These are phyloP conservation scores for Zelonia costaricensis DNA, from an alignment of 208 protist genomes.

Conservation along the genomic window DNA sequence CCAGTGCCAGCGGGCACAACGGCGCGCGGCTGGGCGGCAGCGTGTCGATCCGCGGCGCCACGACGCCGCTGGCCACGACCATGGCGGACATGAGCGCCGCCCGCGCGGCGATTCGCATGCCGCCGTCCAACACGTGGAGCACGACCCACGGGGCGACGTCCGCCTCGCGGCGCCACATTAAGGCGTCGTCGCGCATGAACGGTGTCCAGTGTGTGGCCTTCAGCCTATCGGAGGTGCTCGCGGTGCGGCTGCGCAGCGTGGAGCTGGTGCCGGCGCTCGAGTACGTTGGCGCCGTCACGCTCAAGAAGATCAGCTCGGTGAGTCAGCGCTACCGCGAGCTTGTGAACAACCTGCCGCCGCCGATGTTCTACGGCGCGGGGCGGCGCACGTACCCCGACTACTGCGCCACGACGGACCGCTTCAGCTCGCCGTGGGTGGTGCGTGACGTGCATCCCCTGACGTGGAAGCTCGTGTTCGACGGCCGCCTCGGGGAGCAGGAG, in stretches of 20 bases:
- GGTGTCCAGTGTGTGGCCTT: constrained; percentile 39
- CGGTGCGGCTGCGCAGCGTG: constrained; percentile 55
- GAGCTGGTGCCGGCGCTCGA: constrained; percentile 73
- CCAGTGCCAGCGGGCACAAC: constrained; percentile 1
- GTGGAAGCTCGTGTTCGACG: constrained; percentile 63
- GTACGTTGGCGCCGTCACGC: constrained; percentile 55
- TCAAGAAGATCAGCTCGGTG: constrained; percentile 74
- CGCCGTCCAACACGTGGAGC: constrained; percentile 31
- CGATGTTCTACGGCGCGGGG: constrained; percentile 52
- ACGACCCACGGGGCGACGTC: constrained; percentile 25
- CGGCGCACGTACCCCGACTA: constrained; percentile 76
- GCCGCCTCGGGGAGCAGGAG: constrained; percentile 48
- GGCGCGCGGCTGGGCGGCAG: not conserved
- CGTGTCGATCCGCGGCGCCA: constrained; percentile 17
- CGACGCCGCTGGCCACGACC: constrained; percentile 24
- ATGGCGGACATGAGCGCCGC: constrained; percentile 20
- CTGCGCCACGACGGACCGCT: constrained; percentile 45
- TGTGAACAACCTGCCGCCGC: constrained; percentile 68
- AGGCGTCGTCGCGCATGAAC: constrained; percentile 23
- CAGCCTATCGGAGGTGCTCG: constrained; percentile 47
- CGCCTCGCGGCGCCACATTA: constrained; percentile 24
- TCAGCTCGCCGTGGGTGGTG: constrained; percentile 67
- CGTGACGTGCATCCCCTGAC: constrained; percentile 47
- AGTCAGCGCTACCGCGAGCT: constrained; percentile 61
- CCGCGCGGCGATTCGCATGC: constrained; percentile 13